Evolutionary conservation across 1,139 yeast genomes (phyloP).

Genomic region (Magnusiomyces sp.): DNA sequence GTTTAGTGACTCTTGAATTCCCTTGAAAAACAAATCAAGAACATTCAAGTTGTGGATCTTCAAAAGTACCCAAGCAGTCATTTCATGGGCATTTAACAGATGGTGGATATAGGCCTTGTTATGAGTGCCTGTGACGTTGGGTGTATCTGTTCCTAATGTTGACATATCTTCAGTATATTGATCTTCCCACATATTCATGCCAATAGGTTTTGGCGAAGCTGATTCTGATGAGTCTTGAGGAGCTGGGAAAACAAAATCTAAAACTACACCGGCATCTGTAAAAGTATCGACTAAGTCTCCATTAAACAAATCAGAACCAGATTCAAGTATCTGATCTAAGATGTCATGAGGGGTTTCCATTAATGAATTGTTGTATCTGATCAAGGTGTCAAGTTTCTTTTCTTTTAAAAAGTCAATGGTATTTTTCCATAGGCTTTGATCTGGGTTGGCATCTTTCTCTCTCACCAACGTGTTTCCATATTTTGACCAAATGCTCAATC

Average conservation of each 20-base stretch:
- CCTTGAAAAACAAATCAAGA: conserved; percentile 26
- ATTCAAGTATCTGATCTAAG: conserved; percentile 23
- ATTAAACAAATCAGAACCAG: conserved; percentile 32
- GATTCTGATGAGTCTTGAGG: conserved; percentile 11
- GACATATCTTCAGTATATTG: conserved; percentile 27
- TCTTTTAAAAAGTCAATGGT: conserved; percentile 8
- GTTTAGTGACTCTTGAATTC: conserved; percentile 27
- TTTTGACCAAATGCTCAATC: conserved; percentile 22
- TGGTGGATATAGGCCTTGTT: conserved; percentile 37
- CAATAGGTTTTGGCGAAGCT: conserved; percentile 17
- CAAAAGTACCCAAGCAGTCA: conserved; percentile 36
- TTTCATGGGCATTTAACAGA: conserved; percentile 34
- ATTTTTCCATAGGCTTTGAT: conserved; percentile 11
- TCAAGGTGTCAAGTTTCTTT: conserved; percentile 13
- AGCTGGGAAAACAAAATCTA: conserved; percentile 27
- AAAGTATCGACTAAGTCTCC: conserved; percentile 28
- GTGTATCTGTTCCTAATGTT: conserved; percentile 19
- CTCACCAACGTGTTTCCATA: conserved; percentile 11
- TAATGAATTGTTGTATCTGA: conserved; percentile 20
- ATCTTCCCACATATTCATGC: conserved; percentile 30
- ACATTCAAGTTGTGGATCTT: conserved; percentile 34
- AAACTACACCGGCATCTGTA: conserved; percentile 35
- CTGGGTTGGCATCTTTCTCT: conserved; percentile 5
- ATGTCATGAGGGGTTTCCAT: conserved; percentile 30
- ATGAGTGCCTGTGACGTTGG: conserved; percentile 23